Base-by-base conservation (phyloP, 495 filamentous ascomycete genomes). In the Aspergillus bertholletiae region DNA sequence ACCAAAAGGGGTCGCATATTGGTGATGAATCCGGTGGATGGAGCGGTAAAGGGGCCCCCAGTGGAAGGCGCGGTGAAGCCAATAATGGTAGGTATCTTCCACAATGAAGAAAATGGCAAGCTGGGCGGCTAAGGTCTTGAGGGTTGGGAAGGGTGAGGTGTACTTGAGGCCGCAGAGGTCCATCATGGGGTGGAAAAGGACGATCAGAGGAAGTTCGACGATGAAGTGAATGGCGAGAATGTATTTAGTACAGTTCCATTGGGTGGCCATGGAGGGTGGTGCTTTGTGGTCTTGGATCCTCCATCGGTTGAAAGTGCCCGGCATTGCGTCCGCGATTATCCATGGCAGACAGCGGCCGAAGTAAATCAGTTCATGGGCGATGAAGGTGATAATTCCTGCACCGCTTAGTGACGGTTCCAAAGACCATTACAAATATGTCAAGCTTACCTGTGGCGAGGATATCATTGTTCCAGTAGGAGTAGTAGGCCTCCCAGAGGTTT, bases 51-150 rank as follows among this genome's bases (percentile, higher is more conserved):
- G 83, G n/a, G 89, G 88, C 7, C 90, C 92, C 85, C 92, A 96
- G 80, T 98, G 94, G 63, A 98, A 81, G 22, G 87, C 86, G 52
- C 94, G 90, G 74, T 98, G 94, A 43, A 83, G 84, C 86, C 92
- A 98, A 80, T 98, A 98, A 71, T 98, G 94, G 92, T 94, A 98
- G 48, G 95, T 80, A 72, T 98, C 94, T 73, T 98, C 94, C 64
- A 97, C 69, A 46, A 97, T 80, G 74, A 98, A 98, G 80, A 98
- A 96, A 66, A 97, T 76, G 43, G 85, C 81, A 53, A 97, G 95
- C 54, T 98, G 94, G 60, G 87, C 84, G 53, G 87, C 88, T 77
- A 97, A 94, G 51, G 83, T 93, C 61, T 82, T 84, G 59, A 88
- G 57, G 7, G 81, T 69, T 6, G 94, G 94, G 80, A 98, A 98